Evolutionary conservation across 441 rosid species (phyloP).

Genomic region (Corymbia calophylla): DNA sequence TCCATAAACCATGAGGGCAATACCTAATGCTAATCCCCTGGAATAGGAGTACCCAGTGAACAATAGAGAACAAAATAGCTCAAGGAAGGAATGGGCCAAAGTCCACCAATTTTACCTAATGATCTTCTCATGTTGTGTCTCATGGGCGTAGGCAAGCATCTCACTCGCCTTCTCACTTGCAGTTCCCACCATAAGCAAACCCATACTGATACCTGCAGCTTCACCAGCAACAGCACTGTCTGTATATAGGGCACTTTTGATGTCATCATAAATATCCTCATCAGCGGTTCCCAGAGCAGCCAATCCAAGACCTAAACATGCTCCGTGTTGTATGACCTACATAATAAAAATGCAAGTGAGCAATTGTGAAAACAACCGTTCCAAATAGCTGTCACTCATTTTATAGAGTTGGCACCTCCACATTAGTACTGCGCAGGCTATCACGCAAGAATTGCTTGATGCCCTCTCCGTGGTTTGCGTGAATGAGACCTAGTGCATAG

Average conservation of each 20-base stretch:
- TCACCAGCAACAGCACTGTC: conserved; percentile 99
- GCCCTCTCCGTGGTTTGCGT: conserved; percentile 98
- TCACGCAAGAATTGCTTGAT: conserved; percentile 89
- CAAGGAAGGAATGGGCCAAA: neutral
- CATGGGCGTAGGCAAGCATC: conserved; percentile 98
- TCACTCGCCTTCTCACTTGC: conserved; percentile 93
- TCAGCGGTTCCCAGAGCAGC: conserved; percentile 98
- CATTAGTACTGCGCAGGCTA: conserved; percentile 72
- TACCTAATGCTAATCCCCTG: conserved; percentile 91
- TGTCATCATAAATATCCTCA: conserved; percentile 84
- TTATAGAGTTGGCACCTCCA: conserved; percentile 52
- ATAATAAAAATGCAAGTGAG: conserved; percentile 1
- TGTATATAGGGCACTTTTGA: conserved; percentile 68
- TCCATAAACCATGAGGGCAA: conserved; percentile 92
- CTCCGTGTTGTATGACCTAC: conserved; percentile 99
- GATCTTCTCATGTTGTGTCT: conserved; percentile 96
- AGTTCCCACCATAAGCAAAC: conserved; percentile 97
- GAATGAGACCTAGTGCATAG: conserved; percentile 91
- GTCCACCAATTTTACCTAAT: conserved; percentile 47
- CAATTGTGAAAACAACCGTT: neutral
- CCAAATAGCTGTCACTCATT: neutral
- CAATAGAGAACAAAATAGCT: neutral
- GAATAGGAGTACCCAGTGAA: neutral
- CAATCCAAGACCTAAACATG: conserved; percentile 97
- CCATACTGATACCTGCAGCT: conserved; percentile 99